Conservation (phyloP, 1,284 basidiomycete genomes). For the Ustilago loliicola region DNA sequence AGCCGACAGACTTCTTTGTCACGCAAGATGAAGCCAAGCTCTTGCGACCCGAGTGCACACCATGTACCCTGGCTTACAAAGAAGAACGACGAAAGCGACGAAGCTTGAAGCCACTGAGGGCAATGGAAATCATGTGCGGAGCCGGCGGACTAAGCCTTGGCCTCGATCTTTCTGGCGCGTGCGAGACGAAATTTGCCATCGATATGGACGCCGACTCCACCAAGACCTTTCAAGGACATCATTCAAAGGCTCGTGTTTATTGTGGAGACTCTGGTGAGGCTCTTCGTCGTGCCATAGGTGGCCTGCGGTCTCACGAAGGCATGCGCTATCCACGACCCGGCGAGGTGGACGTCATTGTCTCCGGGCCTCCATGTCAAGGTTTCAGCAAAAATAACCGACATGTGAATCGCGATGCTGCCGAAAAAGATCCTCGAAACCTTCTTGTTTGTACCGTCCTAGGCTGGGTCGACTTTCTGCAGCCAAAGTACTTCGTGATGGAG, state of each 20-base stretch:
- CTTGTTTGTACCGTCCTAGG: slow-evolving; percentile 33
- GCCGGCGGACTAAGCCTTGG: slow-evolving; percentile 46
- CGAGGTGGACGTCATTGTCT: slow-evolving; percentile 34
- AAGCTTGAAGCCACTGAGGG: neutral
- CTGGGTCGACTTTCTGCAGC: slow-evolving; percentile 38
- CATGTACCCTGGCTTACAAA: neutral
- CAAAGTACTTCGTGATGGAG: slow-evolving; percentile 36
- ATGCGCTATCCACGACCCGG: slow-evolving; percentile 16
- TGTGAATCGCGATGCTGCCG: slow-evolving; percentile 17
- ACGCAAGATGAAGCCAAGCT: neutral
- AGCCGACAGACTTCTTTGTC: slow-evolving; percentile 22
- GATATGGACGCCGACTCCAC: slow-evolving; percentile 20
- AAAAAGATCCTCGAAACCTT: slow-evolving; percentile 35
- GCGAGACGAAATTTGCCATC: slow-evolving; percentile 37
- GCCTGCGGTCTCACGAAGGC: neutral
- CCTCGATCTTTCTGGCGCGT: slow-evolving; percentile 35
- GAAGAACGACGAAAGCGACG: neutral
- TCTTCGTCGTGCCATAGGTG: slow-evolving; percentile 10
- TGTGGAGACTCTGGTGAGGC: slow-evolving; percentile 34
- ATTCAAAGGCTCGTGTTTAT: slow-evolving; percentile 16
- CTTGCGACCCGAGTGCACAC: slow-evolving; percentile 11
- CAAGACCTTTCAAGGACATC: slow-evolving; percentile 35
- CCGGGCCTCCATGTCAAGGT: slow-evolving; percentile 47
- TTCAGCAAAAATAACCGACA: slow-evolving; percentile 32
- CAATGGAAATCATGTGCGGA: slow-evolving; percentile 43